These are phyloP conservation scores for Phylloporus arenicola DNA, from an alignment of 768 basidiomycete species.

Conservation along the genomic window DNA sequence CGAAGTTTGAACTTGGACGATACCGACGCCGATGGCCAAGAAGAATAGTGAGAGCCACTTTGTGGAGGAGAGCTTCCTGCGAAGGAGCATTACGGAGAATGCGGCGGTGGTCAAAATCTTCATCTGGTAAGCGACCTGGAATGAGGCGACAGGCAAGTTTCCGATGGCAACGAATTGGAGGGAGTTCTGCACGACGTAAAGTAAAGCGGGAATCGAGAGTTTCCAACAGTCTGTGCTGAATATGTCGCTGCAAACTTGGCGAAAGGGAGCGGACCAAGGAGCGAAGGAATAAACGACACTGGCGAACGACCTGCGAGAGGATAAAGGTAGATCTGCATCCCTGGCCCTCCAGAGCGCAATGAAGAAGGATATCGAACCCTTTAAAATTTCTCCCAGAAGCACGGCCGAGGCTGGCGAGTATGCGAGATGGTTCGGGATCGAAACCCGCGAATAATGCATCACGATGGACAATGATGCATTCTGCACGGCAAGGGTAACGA, in stretches of 20 bases:
- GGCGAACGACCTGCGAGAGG: constrained; percentile 38
- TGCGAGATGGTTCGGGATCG: constrained; percentile 65
- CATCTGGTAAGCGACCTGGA: constrained; percentile 98
- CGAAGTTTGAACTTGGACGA: constrained; percentile 86
- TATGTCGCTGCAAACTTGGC: constrained; percentile 62
- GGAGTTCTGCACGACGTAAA: constrained; percentile 95
- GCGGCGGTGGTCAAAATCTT: constrained; percentile 96
- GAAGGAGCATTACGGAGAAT: constrained; percentile 80
- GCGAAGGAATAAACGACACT: constrained; percentile 34
- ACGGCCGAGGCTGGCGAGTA: constrained; percentile 96
- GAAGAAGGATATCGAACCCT: constrained; percentile 85
- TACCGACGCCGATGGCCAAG: constrained; percentile 87
- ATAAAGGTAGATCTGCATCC: constrained; percentile 38
- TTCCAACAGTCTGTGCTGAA: constrained; percentile 96
- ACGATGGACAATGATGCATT: constrained; percentile 94
- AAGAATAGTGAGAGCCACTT: constrained; percentile 90
- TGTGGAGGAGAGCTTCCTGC: constrained; percentile 59
- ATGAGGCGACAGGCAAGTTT: constrained; percentile 94
- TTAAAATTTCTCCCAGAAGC: constrained; percentile 89
- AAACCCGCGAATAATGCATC: constrained; percentile 97
- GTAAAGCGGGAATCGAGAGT: constrained; percentile 90
- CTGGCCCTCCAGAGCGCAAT: constrained; percentile 65
- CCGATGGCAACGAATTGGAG: constrained; percentile 95
- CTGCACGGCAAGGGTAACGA: constrained; percentile 87
- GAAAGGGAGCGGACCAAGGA: constrained; percentile 47